These are phyloP conservation scores for Breviolum minutum DNA, from an alignment of 73 alveolate species.

Conservation along the genomic window DNA sequence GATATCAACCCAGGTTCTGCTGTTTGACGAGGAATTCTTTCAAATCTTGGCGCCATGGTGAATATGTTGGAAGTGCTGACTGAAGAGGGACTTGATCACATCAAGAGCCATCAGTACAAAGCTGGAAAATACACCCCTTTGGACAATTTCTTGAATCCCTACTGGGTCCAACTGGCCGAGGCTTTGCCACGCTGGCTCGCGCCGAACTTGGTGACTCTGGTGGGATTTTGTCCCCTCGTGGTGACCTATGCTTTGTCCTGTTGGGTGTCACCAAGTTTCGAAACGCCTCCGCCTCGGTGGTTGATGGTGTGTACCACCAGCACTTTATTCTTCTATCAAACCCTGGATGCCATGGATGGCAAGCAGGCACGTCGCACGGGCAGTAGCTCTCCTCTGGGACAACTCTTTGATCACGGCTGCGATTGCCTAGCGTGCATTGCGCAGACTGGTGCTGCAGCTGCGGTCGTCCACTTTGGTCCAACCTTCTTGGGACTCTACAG, in stretches of 20 bases:
- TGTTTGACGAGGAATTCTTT: background rate
- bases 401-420: conserved; percentile 98
- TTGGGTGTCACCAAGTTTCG: conserved; percentile 96
- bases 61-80: conserved; percentile 35
- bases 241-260: conserved; percentile 96
- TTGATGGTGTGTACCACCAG: conserved; percentile 79
- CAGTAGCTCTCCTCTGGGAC: conserved; percentile 98
- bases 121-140: conserved; percentile 97
- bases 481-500: conserved; percentile 15
- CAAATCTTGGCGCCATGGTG: too few species aligned
- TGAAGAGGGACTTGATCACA: conserved; percentile 26
- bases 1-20: too few species aligned
- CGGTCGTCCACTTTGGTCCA: conserved; percentile 14
- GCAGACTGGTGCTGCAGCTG: conserved; percentile 44
- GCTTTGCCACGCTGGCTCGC: conserved; percentile 97
- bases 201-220: conserved; percentile 96
- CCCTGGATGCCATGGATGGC: conserved; percentile 99
- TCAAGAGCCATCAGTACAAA: conserved; percentile 90
- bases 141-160: conserved; percentile 98
- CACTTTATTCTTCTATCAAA: conserved; percentile 97
- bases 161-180: conserved; percentile 96
- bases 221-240: conserved; percentile 97
- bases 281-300: conserved; percentile 92
- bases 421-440: conserved; percentile 64
- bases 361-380: conserved; percentile 98